Percentiles rank a stretch among this genome's conserved stretches.
phyloP scores from a whole-genome alignment of 257 asterid species.

The Penstemon barbatus region DNA sequence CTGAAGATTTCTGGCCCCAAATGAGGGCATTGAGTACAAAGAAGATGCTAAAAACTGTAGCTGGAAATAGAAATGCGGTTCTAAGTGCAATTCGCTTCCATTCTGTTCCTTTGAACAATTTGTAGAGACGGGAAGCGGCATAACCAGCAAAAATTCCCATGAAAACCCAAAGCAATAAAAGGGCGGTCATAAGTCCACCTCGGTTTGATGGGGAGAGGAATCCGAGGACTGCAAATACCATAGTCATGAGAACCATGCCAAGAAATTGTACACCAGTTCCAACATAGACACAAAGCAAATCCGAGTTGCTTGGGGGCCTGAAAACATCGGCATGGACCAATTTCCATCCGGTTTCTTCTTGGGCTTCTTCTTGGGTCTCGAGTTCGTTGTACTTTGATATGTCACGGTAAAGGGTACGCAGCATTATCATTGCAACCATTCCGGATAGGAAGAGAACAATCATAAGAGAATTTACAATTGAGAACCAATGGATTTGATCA shows the following conservation, averaged over 20 bases:
- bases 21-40: constrained; percentile 70
- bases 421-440: constrained; percentile 80
- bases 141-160: constrained; percentile 79
- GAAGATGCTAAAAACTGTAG: constrained; percentile 52
- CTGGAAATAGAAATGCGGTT: constrained; percentile 67
- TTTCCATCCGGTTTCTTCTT: constrained; percentile 83
- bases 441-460: constrained; percentile 85
- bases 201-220: constrained; percentile 79
- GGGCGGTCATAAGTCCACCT: constrained; percentile 86
- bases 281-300: constrained; percentile 63
- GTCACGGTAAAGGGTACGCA: constrained; percentile 73
- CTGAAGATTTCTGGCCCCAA: constrained; percentile 83
- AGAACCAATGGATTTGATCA: constrained; percentile 86
- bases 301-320: constrained; percentile 64
- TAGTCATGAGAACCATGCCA: constrained; percentile 61
- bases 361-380: constrained; percentile 66
- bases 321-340: constrained; percentile 72
- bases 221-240: constrained; percentile 71
- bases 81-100: constrained; percentile 71
- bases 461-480: constrained; percentile 73
- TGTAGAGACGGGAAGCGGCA: constrained; percentile 62
- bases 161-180: constrained; percentile 76
- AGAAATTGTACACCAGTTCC: constrained; percentile 79
- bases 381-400: constrained; percentile 75
- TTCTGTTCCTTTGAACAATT: constrained; percentile 74